These are phyloP conservation scores for Chenopodium album DNA, from an alignment of 148 eudicot genomes.

Conservation along the genomic window DNA sequence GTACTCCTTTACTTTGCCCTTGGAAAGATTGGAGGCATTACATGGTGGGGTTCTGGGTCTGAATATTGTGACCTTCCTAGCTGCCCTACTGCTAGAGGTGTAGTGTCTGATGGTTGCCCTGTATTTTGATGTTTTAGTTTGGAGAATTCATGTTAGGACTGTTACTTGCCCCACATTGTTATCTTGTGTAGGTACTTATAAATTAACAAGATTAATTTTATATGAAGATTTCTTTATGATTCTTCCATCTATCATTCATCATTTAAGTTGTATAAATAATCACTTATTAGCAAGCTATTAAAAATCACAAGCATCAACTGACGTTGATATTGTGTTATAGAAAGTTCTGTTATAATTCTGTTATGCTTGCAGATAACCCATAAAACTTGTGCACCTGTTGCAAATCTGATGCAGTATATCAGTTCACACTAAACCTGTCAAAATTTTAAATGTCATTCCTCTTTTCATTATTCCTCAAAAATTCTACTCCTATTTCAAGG, in stretches of 20 bases:
- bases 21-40: slow-evolving; percentile 33
- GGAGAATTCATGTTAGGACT: not conserved
- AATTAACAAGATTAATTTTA: not conserved
- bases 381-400: not conserved
- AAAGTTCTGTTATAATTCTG: not conserved
- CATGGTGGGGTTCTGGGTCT: slow-evolving; percentile 67
- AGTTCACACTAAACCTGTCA: too few relatives aligned
- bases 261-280: not conserved
- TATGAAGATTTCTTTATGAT: not conserved
- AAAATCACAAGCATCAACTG: too few relatives aligned
- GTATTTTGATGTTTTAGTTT: slow-evolving; percentile 14
- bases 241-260: not conserved
- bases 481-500: not conserved
- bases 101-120: slow-evolving; percentile 64
- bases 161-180: not conserved
- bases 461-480: not conserved
- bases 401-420: too few relatives aligned
- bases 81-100: slow-evolving; percentile 86
- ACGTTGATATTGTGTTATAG: not conserved
- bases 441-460: too few relatives aligned
- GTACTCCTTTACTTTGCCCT: slow-evolving; percentile 66
- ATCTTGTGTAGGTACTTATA: not conserved
- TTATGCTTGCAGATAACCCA: not conserved
- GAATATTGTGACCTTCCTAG: slow-evolving; percentile 75
- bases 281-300: not conserved